Evolutionary conservation across 768 basidiomycete species (phyloP).

Genomic region (Phaffia australis): DNA sequence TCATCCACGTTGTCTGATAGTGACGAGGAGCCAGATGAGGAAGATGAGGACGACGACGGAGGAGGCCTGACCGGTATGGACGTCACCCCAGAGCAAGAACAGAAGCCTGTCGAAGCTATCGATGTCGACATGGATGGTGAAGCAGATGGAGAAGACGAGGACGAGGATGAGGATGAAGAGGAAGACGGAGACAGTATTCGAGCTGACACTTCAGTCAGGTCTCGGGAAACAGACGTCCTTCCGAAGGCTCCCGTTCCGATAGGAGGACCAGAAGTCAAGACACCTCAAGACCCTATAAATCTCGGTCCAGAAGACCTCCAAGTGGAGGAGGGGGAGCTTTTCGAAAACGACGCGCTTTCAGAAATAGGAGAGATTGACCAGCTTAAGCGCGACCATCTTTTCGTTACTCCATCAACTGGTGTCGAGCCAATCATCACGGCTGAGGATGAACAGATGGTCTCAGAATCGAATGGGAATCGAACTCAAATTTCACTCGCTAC

Average conservation of each 20-base stretch:
- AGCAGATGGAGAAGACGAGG: background rate
- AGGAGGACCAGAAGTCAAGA: no score
- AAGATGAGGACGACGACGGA: slow-evolving; percentile 6
- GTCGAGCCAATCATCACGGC: no score
- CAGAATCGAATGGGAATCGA: no score
- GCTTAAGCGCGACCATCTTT: slow-evolving; percentile 10
- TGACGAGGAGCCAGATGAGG: slow-evolving; percentile 4
- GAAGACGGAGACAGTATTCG: background rate
- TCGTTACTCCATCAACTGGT: slow-evolving; percentile 4
- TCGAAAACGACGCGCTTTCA: background rate
- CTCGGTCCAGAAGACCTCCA: slow-evolving; percentile 17
- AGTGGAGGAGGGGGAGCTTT: background rate
- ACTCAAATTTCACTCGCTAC: no score
- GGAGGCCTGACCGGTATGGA: background rate
- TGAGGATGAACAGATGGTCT: no score
- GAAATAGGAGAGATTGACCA: background rate
- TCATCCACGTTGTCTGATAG: background rate
- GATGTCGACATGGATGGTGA: background rate
- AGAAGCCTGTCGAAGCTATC: no score
- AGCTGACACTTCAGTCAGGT: background rate
- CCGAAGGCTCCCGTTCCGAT: no score
- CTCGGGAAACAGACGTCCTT: no score
- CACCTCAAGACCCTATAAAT: slow-evolving; percentile 1
- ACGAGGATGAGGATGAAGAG: background rate
- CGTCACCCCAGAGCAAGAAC: no score